Evolutionary conservation across 176 grass and related monocot genomes (phyloP), one percentile per base, ranked within the genome.

Genomic region (Avena sativa): DNA sequence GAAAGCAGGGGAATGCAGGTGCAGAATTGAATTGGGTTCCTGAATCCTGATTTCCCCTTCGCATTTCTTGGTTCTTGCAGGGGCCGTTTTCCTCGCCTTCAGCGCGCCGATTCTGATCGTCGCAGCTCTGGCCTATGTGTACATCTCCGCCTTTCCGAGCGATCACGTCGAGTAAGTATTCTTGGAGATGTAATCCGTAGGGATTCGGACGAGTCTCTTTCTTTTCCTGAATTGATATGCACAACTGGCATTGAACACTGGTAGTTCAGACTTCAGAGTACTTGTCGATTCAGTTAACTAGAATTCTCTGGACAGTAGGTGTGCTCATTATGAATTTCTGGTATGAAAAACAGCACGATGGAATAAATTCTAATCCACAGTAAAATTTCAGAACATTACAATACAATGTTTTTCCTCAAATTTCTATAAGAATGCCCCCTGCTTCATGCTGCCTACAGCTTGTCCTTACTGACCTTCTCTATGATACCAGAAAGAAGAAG

Each of bases 71-170:
- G 19, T 79, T 85, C 53, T 71, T 84, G 71, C 85, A 95, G 96
- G 91, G 61, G 82, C 69, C 43, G 86, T 95, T 77, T 98, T 98
- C 59, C 93, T 98, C 5, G 67, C 12, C 51, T 93, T 93, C 81
- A 98, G 93, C 20, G 93, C 86, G 3, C 96, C 93, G 21, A 88
- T 98, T 78, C 84, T 98, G 50, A 76, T 92, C 59, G 68, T 98
- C 17, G 83, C 88, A 13, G 40, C 89, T 47, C 91, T 95, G 66
- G 96, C 91, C 2, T 98, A 92, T 87, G 81, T 91, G 2, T 92
- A 95, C 56, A 79, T 98, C 43, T 84, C 82, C 30, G 87, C 85
- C 84, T 98, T 98, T 55, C 83, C 78, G 3, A 66, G 50, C 57
- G 83, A 91, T 21, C 71, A 86, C 68, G 72, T 95, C 58, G 68